Base-by-base conservation (phyloP, 352 stramenopile species). In the Phytophthora megakarya region DNA sequence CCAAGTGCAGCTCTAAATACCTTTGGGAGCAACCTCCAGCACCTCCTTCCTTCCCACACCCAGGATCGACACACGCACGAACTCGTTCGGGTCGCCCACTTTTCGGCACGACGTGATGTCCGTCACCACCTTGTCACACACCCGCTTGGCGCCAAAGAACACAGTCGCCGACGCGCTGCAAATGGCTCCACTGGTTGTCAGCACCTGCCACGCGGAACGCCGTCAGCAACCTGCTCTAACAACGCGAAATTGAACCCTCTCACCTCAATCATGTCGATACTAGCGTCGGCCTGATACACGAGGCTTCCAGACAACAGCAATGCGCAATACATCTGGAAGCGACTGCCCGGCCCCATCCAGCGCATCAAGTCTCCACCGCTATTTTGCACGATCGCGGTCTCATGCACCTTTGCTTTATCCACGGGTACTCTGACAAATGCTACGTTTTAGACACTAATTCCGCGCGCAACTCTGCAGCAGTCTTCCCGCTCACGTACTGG, bases 261-360 rank as follows among this genome's bases (percentile, higher is more conserved):
- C 22, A 59, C 50, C 69, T 84, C 76, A 53, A 80, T 73, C 25
- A 90, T 77, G 40, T 89, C 78, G 53, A 68, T 81, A 15, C 46
- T 67, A 0, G 73, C 54, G 46, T 88, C 78, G 2, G 81, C 80
- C 48, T 88, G 80, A 30, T 79, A 85, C 33, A 90, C 70, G 40
- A 92, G 66, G 19, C 81, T 89, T 4, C 80, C 81, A 2, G 73
- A 83, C 32, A 89, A 71, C 33, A 92, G 62, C 51, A 92, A 38
- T 5, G 80, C 69, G 51, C 81, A 90, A 67, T 90, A 92, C 81
- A 92, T 90, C 42, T 92, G 84, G 59, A 75, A 84, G 35, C 79
- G 73, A 32, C 73, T 89, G 42, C 73, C 81, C 7, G 66, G 67
- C 18, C 84, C 81, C 42, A 92, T 67, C 80, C 78, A 90, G 23